Evolutionary conservation across 306 rosid species (phyloP), one percentile per base, ranked within the genome.

Genomic region (Argentina anserina): DNA sequence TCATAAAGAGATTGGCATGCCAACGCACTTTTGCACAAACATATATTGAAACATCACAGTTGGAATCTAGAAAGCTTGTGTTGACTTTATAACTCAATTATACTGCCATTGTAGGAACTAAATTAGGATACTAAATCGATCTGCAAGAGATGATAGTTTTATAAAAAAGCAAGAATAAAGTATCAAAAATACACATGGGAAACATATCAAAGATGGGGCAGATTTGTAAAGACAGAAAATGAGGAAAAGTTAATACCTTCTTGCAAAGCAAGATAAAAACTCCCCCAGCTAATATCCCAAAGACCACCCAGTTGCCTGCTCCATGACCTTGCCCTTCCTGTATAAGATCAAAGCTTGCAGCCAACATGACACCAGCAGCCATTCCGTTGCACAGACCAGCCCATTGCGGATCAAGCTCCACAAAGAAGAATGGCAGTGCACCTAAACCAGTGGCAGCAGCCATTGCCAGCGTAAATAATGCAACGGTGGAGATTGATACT

Each of bases 291-390:
- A 95, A 76, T 76, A 95, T 83, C 70, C 99, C 99, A 76, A 78
- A 63, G 67, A 90, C 95, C 76, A 95, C 99, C 99, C 97, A 94
- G 78, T 77, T 91, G 25, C 99, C 96, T 63, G 96, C 81, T 71
- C 92, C 96, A 82, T 77, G 89, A 2, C 77, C 97, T 83, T 87
- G 98, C 76, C 99, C 99, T 83, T 95, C 97, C 85, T 88, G 93
- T 40, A 95, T 73, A 18, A 95, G 89, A 76, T 91, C 97, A 80
- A 95, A 95, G 87, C 99, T 95, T 7, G 97, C 97, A 76, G 97
- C 97, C 89, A 95, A 81, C 99, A 95, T 95, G 63, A 95, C 99
- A 85, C 99, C 99, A 42, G 99, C 96, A 56, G 97, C 99, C 94
- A 95, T 95, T 80, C 99, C 99, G 67, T 95, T 95, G 85, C 99